Evolutionary conservation across 768 basidiomycete species (phyloP), one percentile per base, ranked within the genome.

Genomic region (Boletellus ananiceps): DNA sequence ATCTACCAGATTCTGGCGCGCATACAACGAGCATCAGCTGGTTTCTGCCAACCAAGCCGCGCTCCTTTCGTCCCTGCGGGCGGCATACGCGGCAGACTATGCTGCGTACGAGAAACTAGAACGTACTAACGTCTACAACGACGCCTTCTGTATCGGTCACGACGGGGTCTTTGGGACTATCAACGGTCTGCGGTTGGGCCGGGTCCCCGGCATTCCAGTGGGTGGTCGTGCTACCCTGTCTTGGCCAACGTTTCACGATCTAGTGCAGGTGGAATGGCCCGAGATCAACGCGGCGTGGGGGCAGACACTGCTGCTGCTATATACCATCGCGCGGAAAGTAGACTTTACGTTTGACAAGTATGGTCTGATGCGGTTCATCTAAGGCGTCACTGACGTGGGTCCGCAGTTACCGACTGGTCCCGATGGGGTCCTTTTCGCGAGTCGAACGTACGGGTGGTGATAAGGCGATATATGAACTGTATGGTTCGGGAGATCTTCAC

Each of bases 281-380:
- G 96, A 99, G 69, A 93, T 98, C 66, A 98, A 98, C 62, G 96
- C 96, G 11, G 96, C 96, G 15, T 96, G 95, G 93, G 96, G 96
- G 2, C 87, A 96, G 63, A 91, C 94, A 0, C 74, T 95, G n/a
- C 76, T 98, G 15, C 75, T 98, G 48, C 71, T 97, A 32, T 89
- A 95, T 61, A 92, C 92, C 7, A 81, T 99, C 42, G 92, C 92
- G 11, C 78, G 87, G 47, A 99, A 97, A 69, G 80, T 96, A 13
- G 93, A 92, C 53, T 91, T 84, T 61, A 81, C 80, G 4, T 97
- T 96, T 58, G 84, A 87, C 61, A 82, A 82, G 93, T 93, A 68
- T 57, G 82, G 58, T 36, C 25, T 35, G 37, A 44, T 15, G 37
- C 16, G 44, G 38, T 36, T 46, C 6, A 23, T 43, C 18, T 21